Evolutionary conservation across 148 eudicot species (phyloP).

Genomic region (Fallopia convolvulus): DNA sequence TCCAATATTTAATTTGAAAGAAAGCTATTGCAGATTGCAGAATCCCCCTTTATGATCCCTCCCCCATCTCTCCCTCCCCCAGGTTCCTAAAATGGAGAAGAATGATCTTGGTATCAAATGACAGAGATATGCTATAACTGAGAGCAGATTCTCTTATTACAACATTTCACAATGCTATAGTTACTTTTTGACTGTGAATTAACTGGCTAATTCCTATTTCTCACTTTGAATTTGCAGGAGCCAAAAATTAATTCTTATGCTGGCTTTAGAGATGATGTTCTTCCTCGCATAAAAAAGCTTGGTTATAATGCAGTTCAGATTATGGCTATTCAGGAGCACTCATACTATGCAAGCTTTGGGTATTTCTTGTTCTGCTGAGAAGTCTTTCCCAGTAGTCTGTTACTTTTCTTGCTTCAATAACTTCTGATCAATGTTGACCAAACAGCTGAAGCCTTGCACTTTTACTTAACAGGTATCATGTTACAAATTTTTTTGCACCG

Average conservation of each 20-base stretch:
- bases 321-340: constrained; percentile 99
- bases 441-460: background rate
- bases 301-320: constrained; percentile 99
- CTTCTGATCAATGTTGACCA: background rate
- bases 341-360: constrained; percentile 99
- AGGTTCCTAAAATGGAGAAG: background rate
- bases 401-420: background rate
- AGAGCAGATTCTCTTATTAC: background rate
- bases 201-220: background rate
- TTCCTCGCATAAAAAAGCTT: constrained; percentile 87
- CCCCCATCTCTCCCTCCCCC: background rate
- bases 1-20: background rate
- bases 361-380: constrained; percentile 19
- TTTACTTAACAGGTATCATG: constrained; percentile 64
- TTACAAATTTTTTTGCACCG: constrained; percentile 98
- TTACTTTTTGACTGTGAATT: background rate
- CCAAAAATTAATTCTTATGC: constrained; percentile 85
- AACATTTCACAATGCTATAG: background rate
- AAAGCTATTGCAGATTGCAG: background rate
- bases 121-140: background rate
- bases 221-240: constrained; percentile 53
- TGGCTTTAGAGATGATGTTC: constrained; percentile 93
- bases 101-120: background rate
- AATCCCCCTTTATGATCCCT: background rate
- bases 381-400: background rate